These are phyloP conservation scores for Ceratobasidium theobromae DNA, from an alignment of 1,284 basidiomycete species.

Conservation along the genomic window DNA sequence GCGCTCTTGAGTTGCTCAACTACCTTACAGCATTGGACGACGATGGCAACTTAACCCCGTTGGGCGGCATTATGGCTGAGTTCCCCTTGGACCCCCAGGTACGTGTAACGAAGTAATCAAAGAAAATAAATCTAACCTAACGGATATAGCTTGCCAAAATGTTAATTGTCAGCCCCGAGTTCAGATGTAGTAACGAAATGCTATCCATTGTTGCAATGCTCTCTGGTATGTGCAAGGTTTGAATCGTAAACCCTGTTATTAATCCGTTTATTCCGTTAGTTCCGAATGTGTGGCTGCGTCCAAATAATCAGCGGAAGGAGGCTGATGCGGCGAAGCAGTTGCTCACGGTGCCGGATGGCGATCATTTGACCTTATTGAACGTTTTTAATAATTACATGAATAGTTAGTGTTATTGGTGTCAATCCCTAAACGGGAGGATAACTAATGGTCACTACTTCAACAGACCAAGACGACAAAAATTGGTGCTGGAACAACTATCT, in stretches of 20 bases:
- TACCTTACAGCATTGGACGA: slow-evolving; percentile 93
- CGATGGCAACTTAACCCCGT: slow-evolving; percentile 84
- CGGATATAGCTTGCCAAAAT: slow-evolving; percentile 77
- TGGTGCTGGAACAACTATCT: slow-evolving; percentile 97
- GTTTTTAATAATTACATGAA: slow-evolving; percentile 92
- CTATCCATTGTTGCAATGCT: slow-evolving; percentile 96
- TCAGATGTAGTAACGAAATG: slow-evolving; percentile 95
- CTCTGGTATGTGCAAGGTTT: slow-evolving; percentile 58
- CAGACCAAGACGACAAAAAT: slow-evolving; percentile 73
- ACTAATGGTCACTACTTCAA: neutral
- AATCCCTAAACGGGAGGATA: neutral
- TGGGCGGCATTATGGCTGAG: slow-evolving; percentile 95
- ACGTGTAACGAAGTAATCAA: slow-evolving; percentile 3
- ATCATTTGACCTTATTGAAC: slow-evolving; percentile 94
- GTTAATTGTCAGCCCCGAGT: slow-evolving; percentile 92
- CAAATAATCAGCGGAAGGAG: slow-evolving; percentile 83
- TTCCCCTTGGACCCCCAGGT: slow-evolving; percentile 97
- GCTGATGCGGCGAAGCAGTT: slow-evolving; percentile 90
- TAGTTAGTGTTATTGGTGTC: slow-evolving; percentile 52
- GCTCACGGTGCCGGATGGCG: slow-evolving; percentile 90
- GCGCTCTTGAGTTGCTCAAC: slow-evolving; percentile 92
- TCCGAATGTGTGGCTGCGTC: slow-evolving; percentile 92
- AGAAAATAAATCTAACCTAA: neutral
- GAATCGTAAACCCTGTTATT: neutral
- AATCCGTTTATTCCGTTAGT: slow-evolving; percentile 51